These are phyloP conservation scores for Leptographium lundbergii DNA, from an alignment of 2,329 filamentous ascomycete species.

Conservation along the genomic window DNA sequence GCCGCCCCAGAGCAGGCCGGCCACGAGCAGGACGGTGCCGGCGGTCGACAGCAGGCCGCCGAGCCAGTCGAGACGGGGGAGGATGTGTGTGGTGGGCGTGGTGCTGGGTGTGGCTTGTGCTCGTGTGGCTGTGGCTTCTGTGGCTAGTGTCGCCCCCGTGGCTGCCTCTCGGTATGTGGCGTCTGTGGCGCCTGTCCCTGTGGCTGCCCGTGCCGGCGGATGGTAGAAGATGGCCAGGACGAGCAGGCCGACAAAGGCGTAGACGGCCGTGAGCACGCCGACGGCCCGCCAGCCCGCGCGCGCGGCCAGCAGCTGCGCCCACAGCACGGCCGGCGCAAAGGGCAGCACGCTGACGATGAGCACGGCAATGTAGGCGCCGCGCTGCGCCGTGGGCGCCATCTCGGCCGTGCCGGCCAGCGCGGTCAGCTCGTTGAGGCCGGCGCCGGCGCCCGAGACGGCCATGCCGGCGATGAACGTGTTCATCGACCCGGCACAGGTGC, in stretches of 20 bases:
- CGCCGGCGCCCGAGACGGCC: conserved; percentile 47
- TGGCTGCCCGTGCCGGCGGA: conserved; percentile 34
- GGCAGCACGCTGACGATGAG: conserved; percentile 50
- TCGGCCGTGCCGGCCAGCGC: conserved; percentile 56
- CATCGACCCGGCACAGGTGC: conserved; percentile 44
- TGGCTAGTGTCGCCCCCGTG: too few species aligned
- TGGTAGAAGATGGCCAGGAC: conserved; percentile 39
- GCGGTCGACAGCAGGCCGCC: conserved; percentile 36
- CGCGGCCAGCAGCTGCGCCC: conserved; percentile 38
- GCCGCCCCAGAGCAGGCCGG: conserved; percentile 29
- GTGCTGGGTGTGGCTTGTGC: neutral
- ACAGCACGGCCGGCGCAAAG: conserved; percentile 50
- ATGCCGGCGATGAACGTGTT: conserved; percentile 44
- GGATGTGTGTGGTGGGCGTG: conserved; percentile 15
- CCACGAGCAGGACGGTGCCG: conserved; percentile 37
- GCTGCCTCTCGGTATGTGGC: too few species aligned
- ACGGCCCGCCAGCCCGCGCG: conserved; percentile 41
- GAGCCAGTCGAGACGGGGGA: conserved; percentile 32
- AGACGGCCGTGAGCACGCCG: conserved; percentile 37
- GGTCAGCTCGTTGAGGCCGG: conserved; percentile 56
- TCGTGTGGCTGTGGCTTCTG: neutral
- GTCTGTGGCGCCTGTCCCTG: too few species aligned
- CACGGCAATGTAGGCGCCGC: conserved; percentile 48
- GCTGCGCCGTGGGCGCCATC: conserved; percentile 50
- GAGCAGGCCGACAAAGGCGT: conserved; percentile 37